Evolutionary conservation across 345 rosid species (phyloP), one percentile per base, ranked within the genome.

Genomic region (Eucalyptus grandis): DNA sequence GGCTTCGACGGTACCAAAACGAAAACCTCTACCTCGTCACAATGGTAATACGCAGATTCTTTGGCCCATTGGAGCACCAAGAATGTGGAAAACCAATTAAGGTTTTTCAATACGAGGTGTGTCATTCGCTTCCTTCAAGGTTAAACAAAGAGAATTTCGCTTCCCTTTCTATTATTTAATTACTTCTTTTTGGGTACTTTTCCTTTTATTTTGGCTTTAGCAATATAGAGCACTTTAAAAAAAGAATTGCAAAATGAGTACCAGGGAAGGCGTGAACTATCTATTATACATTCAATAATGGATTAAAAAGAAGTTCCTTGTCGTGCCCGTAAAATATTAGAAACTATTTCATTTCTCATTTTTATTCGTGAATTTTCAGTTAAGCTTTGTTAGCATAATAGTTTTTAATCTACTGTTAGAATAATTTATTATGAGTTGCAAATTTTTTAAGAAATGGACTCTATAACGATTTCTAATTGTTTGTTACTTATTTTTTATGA

Each of bases 391-490:
- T 56, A 56, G 30, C 30, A 10, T 24, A 56, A 56, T 56, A 56
- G 6, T 56, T 56, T 56, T 56, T 56, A 10, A 10, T 22, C 13
- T 2, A 24, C 2, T 4, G 1, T 56, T 56, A 56, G 4, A 24
- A 56, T 56, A 10, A 56, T 24, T 1, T 56, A 5, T 56, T 2
- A 24, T 24, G 62, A 56, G 13, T 56, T 0, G 1, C 3, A 56
- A 9, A 24, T 56, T 9, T 10, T 24, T 9, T 4, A 22, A 56
- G 6, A 12, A 24, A 0, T 2, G 30, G 13, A 56, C 13, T 9
- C 24, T 22, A 56, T 24, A 22, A 24, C 3, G 1, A 56, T 56
- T 24, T 56, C 1, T 22, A 56, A 0, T 24, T 56, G 1, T 56
- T 56, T 24, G 6, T 56, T 56, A 56, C 27, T 56, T 53, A 53